These are phyloP conservation scores for Fusarium avenaceum DNA, from an alignment of 2,329 filamentous ascomycete species.

Conservation along the genomic window DNA sequence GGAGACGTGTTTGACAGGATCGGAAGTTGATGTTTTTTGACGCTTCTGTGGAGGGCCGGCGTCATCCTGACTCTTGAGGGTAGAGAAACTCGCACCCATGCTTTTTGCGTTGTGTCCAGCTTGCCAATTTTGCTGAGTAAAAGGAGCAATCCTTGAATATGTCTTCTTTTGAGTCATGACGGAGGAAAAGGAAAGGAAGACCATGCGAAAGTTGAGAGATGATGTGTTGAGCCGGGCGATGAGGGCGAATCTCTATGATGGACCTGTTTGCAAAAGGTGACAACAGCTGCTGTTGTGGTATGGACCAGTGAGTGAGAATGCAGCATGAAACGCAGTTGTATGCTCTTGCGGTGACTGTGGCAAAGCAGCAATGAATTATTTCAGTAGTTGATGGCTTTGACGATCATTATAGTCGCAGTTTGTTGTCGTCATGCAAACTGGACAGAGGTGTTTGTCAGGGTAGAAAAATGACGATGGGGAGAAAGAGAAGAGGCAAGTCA, in stretches of 20 bases:
- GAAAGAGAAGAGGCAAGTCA: constrained; percentile 9
- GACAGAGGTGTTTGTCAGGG: constrained; percentile 25
- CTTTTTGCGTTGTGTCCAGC: constrained; percentile 61
- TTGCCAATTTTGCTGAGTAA: constrained; percentile 68
- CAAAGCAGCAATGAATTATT: constrained; percentile 28
- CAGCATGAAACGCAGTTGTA: constrained; percentile 9
- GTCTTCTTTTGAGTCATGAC: constrained; percentile 64
- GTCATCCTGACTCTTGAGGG: constrained; percentile 53
- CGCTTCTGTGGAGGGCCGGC: constrained; percentile 62
- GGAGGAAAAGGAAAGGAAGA: constrained; percentile 48
- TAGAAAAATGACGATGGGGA: constrained; percentile 28
- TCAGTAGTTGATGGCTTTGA: constrained; percentile 42
- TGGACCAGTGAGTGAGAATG: constrained; percentile 6
- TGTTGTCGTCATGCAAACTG: constrained; percentile 39
- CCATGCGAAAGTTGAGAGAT: constrained; percentile 49
- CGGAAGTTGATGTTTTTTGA: constrained; percentile 61
- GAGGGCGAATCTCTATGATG: constrained; percentile 22
- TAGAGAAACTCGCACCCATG: constrained; percentile 56
- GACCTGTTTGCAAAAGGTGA: constrained; percentile 15
- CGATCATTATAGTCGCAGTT: constrained; percentile 42
- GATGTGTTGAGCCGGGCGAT: constrained; percentile 20
- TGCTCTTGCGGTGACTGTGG: constrained; percentile 15
- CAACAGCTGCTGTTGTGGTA: neutral
- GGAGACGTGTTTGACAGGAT: constrained; percentile 50
- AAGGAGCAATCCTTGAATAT: constrained; percentile 65